A percentile compares a stretch with the other conserved stretches of the same genome.
These are phyloP conservation scores for Mortierella sp. DNA, from an alignment of 371 early-diverging fungal species.

Conservation along the genomic window DNA sequence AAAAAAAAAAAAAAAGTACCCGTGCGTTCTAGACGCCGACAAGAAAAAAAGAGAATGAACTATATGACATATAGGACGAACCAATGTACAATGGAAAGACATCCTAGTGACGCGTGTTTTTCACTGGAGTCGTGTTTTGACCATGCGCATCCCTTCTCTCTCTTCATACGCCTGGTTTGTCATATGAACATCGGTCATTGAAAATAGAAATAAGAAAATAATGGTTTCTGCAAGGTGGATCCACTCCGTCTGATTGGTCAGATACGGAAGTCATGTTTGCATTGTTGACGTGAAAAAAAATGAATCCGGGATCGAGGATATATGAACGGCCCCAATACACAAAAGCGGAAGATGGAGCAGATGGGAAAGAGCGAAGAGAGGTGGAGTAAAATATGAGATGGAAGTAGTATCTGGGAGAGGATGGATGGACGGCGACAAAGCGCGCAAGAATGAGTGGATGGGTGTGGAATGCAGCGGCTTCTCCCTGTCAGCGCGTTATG, in stretches of 20 bases:
- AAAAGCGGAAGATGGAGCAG: background rate
- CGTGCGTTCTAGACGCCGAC: no score
- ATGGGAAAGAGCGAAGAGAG: background rate
- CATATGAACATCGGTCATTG: background rate
- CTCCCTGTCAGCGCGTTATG: background rate
- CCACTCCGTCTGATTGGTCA: background rate
- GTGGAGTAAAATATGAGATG: background rate
- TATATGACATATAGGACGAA: no score
- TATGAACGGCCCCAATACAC: background rate
- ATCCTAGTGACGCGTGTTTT: no score
- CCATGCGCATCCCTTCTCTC: no score
- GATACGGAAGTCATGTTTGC: background rate
- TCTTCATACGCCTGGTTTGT: no score
- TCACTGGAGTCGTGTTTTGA: no score
- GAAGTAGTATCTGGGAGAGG: background rate
- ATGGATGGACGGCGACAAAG: background rate
- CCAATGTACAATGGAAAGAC: no score
- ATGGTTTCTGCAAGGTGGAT: constrained; percentile 4
- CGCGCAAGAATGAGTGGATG: background rate
- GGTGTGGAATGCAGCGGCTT: background rate
- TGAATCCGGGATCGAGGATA: background rate
- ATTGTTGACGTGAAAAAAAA: background rate
- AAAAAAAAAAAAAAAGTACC: no score
- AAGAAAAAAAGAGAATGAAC: no score
- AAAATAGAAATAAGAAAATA: background rate